Evolutionary conservation across 2,329 filamentous ascomycete genomes (phyloP).

Genomic region (Neospermospora avenae): DNA sequence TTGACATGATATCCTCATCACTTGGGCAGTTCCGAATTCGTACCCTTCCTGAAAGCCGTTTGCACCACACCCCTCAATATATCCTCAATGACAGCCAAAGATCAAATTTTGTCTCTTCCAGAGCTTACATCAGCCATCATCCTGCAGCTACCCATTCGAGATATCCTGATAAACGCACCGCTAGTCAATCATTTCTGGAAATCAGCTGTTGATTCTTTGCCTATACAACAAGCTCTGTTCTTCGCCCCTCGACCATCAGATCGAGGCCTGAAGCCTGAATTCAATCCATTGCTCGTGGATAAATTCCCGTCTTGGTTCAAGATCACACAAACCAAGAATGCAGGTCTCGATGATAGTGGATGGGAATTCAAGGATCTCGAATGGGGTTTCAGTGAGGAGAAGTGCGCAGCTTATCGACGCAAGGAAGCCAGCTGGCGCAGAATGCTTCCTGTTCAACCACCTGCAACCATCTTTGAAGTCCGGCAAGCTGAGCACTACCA

Average conservation of each 20-base stretch:
- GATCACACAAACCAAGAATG: neutral
- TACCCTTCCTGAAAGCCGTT: no score
- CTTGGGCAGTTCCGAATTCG: no score
- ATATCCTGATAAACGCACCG: constrained; percentile 14
- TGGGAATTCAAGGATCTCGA: constrained; percentile 3
- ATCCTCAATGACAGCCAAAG: neutral
- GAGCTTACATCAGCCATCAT: constrained; percentile 16
- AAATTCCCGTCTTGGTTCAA: constrained; percentile 12
- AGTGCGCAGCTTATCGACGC: constrained; percentile 4
- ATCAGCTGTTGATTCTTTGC: neutral
- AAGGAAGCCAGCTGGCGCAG: constrained; percentile 18
- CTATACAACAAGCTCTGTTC: constrained; percentile 13
- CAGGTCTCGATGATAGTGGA: neutral
- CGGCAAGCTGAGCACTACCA: neutral
- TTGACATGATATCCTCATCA: no score
- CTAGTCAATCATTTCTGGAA: constrained; percentile 14
- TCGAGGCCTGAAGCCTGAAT: neutral
- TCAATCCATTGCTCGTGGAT: constrained; percentile 12
- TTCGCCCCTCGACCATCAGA: constrained; percentile 2
- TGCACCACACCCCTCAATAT: neutral
- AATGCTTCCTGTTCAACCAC: constrained; percentile 18
- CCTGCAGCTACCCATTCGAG: constrained; percentile 10
- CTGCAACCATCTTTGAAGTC: constrained; percentile 3
- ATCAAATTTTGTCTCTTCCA: constrained; percentile 7
- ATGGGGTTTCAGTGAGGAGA: constrained; percentile 1